Evolutionary conservation across 345 rosid genomes (phyloP), one percentile per base, ranked within the genome.

Genomic region (Nasturtium officinale): DNA sequence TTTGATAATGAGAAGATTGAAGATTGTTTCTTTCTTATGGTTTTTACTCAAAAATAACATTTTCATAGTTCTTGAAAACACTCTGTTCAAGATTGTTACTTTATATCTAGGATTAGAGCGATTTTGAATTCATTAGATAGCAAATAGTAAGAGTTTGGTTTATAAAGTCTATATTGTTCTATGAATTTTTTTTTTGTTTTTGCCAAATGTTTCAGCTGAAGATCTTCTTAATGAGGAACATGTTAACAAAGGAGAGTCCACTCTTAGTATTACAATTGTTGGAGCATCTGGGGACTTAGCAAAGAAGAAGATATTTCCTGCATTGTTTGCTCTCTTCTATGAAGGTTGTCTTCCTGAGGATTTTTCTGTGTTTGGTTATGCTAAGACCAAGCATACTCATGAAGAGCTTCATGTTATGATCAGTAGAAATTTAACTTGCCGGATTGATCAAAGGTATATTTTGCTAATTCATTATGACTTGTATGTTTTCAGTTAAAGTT

Each of bases 221-320:
- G 82, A 68, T 51, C 75, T 77, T 60, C 62, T 77, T 69, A 82
- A 81, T 35, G 78, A 70, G 68, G 82, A 78, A 59, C 54, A 37
- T 23, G 54, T 50, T 7, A 47, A 75, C 1, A 70, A 82, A 60
- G 56, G 43, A 23, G 81, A 78, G 60, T 84, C 89, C 17, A 86
- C 89, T 33, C 85, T 89, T 59, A 86, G 90, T 84, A 83, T 93
- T 62, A 93, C 94, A 18, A 94, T 93, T 40, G 87, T 89, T 73
- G 98, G 98, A 79, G 98, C 97, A 64, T 93, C 97, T 3, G 97
- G 97, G 37, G 98, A 93, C 78, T 90, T 93, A 7, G 97, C 97
- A 15, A 93, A 83, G 85, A 93, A 87, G 89, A 93, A 93, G 80
- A 89, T 89, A 35, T 93, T 90, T 61, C 97, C 98, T 2, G 98